Evolutionary conservation across 2,329 filamentous ascomycete genomes (phyloP), one percentile per base, ranked within the genome.

Genomic region (Trichoderma afroharzianum): DNA sequence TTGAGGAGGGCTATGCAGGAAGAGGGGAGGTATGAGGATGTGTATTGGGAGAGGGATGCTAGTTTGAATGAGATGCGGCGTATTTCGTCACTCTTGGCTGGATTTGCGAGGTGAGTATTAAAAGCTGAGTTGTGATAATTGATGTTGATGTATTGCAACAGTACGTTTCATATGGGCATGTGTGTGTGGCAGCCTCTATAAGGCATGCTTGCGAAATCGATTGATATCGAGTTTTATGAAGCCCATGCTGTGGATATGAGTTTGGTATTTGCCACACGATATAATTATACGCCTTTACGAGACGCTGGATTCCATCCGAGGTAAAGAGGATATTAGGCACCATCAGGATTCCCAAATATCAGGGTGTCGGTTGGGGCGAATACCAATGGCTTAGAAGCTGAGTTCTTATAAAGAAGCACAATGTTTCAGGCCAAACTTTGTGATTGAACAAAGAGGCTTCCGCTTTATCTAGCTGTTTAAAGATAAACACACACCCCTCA

Each of bases 81-180:
- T 0, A 67, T 67, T 39, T 36, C 50, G 28, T 36, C 63, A 0
- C 7, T 50, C 0, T 39, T 67, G 15, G 33, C 63, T 15, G 63
- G 47, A 0, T 33, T 67, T 5, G 63, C 26, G 24, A 67, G 63
- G 63, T 67, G 47, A 39, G 63, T 24, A 3, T 57, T 15, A 3
- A 26, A 7, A 6, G 2, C 3, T 1, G 5, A 6, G 11, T 15
- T 24, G 12, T 15, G 6, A 14, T n/a, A 2, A 18, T 26, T n/a
- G n/a, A 21, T 24, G 6, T 24, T 67, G 21, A 67, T 36, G 15
- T 8, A 4, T 14, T 21, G 14, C 2, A 0, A 28, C 3, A 67
- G 63, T n/a, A 67, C 47, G 6, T 57, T 57, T 67, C 63, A 67
- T 4, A 67, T 67, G 63, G 47, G 63, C 9, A 57, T 67, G 50